Conservation (phyloP, 768 basidiomycete species). For the Phlebiopsis flavidoalba region DNA sequence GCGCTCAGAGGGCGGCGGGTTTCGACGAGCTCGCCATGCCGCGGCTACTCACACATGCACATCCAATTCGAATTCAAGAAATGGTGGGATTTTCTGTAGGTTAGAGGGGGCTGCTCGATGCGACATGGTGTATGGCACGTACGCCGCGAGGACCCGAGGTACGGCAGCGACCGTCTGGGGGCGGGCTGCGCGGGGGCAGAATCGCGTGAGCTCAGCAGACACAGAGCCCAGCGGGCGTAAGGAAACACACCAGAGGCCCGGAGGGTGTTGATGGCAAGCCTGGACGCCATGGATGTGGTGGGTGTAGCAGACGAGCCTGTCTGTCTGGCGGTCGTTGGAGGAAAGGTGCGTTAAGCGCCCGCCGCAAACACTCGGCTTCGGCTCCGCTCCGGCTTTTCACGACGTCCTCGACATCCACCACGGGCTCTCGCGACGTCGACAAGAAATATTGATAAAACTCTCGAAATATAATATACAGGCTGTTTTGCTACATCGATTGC, state of each 20-base stretch:
- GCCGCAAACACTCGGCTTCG: background rate
- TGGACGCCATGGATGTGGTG: slow-evolving; percentile 51
- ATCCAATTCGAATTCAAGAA: background rate
- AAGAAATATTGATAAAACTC: background rate
- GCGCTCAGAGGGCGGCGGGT: slow-evolving; percentile 75
- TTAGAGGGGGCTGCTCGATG: background rate
- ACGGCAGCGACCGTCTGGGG: slow-evolving; percentile 32
- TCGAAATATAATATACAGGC: background rate
- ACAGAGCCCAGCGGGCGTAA: background rate
- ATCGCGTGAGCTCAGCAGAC: background rate
- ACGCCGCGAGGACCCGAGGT: slow-evolving; percentile 25
- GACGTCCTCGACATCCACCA: background rate
- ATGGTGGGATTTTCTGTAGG: background rate
- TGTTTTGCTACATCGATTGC: no score
- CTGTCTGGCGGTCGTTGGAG: slow-evolving; percentile 10
- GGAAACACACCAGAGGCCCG: slow-evolving; percentile 49
- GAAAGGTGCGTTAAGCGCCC: slow-evolving; percentile 2
- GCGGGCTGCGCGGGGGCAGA: slow-evolving; percentile 35
- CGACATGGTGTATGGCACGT: slow-evolving; percentile 10
- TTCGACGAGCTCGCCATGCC: slow-evolving; percentile 56
- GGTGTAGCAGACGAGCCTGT: slow-evolving; percentile 4
- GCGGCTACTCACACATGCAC: slow-evolving; percentile 42
- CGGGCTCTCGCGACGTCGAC: no score
- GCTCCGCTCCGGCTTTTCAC: slow-evolving; percentile 11
- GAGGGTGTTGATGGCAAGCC: slow-evolving; percentile 63